phyloP scores from a whole-genome alignment of 2,329 filamentous ascomycete genomes.

The Gaeumannomyces sp. region DNA sequence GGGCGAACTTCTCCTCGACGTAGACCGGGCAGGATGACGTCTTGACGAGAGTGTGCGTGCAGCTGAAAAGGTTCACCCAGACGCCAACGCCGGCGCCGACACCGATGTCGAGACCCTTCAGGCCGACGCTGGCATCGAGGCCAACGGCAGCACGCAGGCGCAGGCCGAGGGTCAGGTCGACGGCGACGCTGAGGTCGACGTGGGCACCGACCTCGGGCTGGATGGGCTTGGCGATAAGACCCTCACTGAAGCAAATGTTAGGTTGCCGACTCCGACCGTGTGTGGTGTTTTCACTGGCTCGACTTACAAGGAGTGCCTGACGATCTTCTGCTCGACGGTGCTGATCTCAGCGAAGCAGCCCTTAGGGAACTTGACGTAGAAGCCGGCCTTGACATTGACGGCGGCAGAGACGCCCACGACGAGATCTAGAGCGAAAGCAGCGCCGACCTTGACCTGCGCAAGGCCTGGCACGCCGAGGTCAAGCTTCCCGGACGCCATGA shows the following conservation, averaged over 20 bases:
- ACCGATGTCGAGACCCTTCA: constrained; percentile 19
- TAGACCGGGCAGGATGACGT: constrained; percentile 14
- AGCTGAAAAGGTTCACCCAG: constrained; percentile 26
- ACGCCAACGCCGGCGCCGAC: constrained; percentile 22
- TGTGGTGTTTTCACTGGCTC: too few species aligned
- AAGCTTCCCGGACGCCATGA: constrained; percentile 17
- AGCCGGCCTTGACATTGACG: constrained; percentile 20
- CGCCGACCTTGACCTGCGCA: constrained; percentile 17
- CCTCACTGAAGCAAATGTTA: constrained; percentile 11
- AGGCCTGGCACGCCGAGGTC: constrained; percentile 20
- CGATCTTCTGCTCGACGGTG: constrained; percentile 20
- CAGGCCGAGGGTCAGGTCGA: constrained; percentile 22
- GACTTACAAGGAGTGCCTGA: constrained; percentile 16
- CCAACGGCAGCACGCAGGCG: constrained; percentile 23
- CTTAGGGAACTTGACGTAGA: constrained; percentile 22
- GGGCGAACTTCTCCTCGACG: constrained; percentile 18
- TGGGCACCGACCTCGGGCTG: constrained; percentile 17
- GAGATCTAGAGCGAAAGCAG: constrained; percentile 24
- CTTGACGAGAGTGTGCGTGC: constrained; percentile 20
- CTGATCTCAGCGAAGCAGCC: constrained; percentile 22
- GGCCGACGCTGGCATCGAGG: constrained; percentile 18
- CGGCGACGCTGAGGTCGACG: constrained; percentile 19
- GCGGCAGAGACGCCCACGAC: constrained; percentile 21
- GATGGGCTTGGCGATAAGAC: constrained; percentile 19
- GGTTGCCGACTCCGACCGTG: too few species aligned